Percentiles rank a stretch among this genome's conserved stretches.
Conservation (phyloP, 768 basidiomycete species). For the Tylopilus intermedius region DNA sequence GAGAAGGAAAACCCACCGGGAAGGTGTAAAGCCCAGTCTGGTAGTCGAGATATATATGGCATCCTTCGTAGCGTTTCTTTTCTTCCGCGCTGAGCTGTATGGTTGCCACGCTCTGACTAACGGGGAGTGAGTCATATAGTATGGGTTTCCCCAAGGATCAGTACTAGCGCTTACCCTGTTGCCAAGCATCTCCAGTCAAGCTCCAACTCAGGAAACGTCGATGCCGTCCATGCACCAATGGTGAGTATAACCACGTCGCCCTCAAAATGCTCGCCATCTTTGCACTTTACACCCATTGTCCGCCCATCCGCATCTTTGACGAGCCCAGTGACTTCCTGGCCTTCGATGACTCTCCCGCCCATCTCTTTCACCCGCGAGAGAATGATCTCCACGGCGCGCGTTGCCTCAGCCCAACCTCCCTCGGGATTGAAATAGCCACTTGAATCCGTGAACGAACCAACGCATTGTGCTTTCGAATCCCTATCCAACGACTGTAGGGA, state of each 20-base stretch:
- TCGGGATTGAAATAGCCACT: slow-evolving; percentile 69
- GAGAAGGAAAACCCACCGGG: slow-evolving; percentile 48
- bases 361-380: slow-evolving; percentile 51
- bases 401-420: slow-evolving; percentile 83
- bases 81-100: slow-evolving; percentile 74
- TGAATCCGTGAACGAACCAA: slow-evolving; percentile 19
- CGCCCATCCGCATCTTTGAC: slow-evolving; percentile 33
- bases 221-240: slow-evolving; percentile 83
- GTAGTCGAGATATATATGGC: slow-evolving; percentile 73
- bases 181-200: slow-evolving; percentile 56
- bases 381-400: slow-evolving; percentile 54
- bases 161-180: slow-evolving; percentile 59
- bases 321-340: slow-evolving; percentile 54
- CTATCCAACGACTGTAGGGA: neutral
- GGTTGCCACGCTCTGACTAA: slow-evolving; percentile 74
- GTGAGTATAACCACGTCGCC: slow-evolving; percentile 68
- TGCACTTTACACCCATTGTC: slow-evolving; percentile 58
- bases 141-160: neutral
- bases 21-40: slow-evolving; percentile 75
- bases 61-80: slow-evolving; percentile 50
- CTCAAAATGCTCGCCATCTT: slow-evolving; percentile 48
- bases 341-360: slow-evolving; percentile 56
- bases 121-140: neutral
- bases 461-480: neutral
- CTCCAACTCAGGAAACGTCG: slow-evolving; percentile 58